Percentiles rank a stretch among this genome's conserved stretches.
Conservation (phyloP, 78 protist genomes). For the Diacronema lutheri region DNA sequence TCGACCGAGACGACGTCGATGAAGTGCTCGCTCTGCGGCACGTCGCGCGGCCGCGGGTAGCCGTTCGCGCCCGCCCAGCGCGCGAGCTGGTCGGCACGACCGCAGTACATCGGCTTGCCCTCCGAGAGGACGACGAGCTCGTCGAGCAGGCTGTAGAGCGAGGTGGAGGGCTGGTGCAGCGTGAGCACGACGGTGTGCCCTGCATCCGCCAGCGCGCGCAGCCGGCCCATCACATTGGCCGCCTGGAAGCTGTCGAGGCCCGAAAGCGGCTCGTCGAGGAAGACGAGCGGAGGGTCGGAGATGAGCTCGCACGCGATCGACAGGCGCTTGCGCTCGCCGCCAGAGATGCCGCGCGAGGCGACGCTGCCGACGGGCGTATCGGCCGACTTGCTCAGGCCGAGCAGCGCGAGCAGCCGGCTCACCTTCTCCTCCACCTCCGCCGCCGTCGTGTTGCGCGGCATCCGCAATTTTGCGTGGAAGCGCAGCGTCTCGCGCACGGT, state of each 20-base stretch:
- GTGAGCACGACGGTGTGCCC: not conserved
- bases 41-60: not conserved
- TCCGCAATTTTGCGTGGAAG: not conserved
- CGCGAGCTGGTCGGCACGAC: not conserved
- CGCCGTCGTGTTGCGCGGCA: not conserved
- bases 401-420: not conserved
- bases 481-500: constrained; percentile 14
- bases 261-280: constrained; percentile 16
- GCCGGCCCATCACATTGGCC: not conserved
- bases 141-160: not conserved
- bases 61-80: not conserved
- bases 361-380: not conserved
- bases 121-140: constrained; percentile 12
- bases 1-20: not conserved
- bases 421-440: not conserved
- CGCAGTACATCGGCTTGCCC: not conserved
- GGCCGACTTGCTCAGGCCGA: not conserved
- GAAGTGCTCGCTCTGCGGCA: not conserved
- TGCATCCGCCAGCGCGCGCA: not conserved
- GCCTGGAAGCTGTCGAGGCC: not conserved
- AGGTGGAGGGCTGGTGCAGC: not conserved
- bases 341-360: constrained; percentile 1
- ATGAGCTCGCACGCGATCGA: constrained; percentile 8
- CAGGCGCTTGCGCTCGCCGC: constrained; percentile 15
- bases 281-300: not conserved